Base-by-base conservation (phyloP, 352 stramenopile species). In the Phytopythium boreale region DNA sequence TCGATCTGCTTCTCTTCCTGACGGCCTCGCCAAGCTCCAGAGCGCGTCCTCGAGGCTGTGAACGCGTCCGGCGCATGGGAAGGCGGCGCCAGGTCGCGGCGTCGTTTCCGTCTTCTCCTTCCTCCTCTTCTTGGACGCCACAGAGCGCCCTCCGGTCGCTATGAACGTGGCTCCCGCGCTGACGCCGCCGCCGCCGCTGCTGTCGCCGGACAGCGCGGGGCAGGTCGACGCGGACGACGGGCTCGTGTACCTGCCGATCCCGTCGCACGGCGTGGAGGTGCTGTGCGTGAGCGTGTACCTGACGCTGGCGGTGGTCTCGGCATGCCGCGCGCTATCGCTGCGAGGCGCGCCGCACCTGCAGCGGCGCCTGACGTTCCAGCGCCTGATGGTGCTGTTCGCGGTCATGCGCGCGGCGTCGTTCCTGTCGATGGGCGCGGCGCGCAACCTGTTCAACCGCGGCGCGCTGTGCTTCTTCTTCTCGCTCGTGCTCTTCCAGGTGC, bases 381-480 rank as follows among this genome's bases (percentile, higher is more conserved):
- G 76, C 0, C 72, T 93, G 11, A 77, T 95, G 62, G 69, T 82
- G 29, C 56, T 82, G 0, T 95, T 93, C 58, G 79, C 80, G 14
- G 20, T 89, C 41, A 67, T 71, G n/a, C 79, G 87, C 19, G 76
- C 76, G 17, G 67, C 84, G 3, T 92, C 80, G 0, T 87, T 93
- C 36, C 24, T 92, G n/a, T 63, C 58, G 12, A 29, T 46, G 8
- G 62, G 65, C 10, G 44, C 73, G 5, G 58, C 71, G 34, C 74
- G 83, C 46, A 84, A 89, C 29, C 41, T 93, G 44, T 61, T 93
- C 27, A 90, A 95, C 64, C 84, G 84, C 41, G 63, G 80, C 22
- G 78, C 87, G 41, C 69, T 93, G 22, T 95, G 87, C 56, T 64
- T 93, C 11, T 95, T 95, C 64, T 95, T 95, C 71, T 90, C 81